Conservation (phyloP, 2,329 filamentous ascomycete species). For the Blastomyces gilchristii region DNA sequence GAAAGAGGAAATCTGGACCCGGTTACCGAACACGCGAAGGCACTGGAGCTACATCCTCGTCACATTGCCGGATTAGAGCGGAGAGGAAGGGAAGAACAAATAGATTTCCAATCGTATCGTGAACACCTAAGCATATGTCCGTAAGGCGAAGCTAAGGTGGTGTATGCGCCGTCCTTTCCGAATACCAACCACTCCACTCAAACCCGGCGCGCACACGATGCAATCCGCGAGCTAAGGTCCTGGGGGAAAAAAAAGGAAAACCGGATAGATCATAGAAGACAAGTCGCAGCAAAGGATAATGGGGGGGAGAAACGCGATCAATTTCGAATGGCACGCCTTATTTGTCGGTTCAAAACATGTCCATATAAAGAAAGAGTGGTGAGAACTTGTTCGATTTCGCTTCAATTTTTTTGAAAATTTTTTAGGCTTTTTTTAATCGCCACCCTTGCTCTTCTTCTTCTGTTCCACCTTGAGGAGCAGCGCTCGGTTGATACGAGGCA, state of each 20-base stretch:
- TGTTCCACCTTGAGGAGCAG: slow-evolving; percentile 92
- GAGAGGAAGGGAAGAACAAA: neutral
- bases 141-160: neutral
- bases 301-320: slow-evolving; percentile 6
- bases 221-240: neutral
- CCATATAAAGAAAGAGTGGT: neutral
- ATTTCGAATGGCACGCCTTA: slow-evolving; percentile 3
- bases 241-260: neutral
- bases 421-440: slow-evolving; percentile 20
- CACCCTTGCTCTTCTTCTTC: slow-evolving; percentile 74
- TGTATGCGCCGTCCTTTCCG: neutral
- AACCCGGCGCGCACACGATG: neutral
- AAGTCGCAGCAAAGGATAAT: neutral
- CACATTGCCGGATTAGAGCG: neutral
- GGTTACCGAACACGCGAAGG: neutral
- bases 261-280: neutral
- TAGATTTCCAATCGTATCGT: neutral
- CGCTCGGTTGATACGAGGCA: slow-evolving; percentile 97
- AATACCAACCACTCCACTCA: neutral
- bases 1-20: slow-evolving; percentile 1
- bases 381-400: slow-evolving; percentile 17
- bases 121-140: neutral
- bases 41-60: neutral
- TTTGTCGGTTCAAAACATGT: slow-evolving; percentile 11
- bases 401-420: neutral